Base-by-base conservation (phyloP, 176 grass and related monocot genomes). In the Avena insularis region DNA sequence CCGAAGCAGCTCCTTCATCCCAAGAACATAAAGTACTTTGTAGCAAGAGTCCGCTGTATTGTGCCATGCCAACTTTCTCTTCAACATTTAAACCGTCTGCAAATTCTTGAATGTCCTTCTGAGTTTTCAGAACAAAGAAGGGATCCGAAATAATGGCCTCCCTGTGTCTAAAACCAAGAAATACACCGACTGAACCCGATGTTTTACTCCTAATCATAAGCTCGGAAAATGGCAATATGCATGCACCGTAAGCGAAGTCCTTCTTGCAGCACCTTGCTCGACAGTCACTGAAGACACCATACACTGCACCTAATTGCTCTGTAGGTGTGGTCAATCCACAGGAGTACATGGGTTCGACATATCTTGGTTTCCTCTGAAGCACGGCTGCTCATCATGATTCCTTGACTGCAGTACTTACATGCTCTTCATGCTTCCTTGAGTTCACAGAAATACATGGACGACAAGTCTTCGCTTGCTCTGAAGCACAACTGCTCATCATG, bases 51-150 rank as follows among this genome's bases (percentile, higher is more conserved):
- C 82, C 85, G 62, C 86, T 93, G 89, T 69, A 95, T 90, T 43
- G 91, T 90, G 23, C 91, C 93, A 82, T 94, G 91, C 58, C 93
- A 85, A 93, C 95, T 81, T 97, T 93, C 81, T 97, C 92, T 81
- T 97, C 87, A 3, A 93, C 80, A 83, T 88, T 87, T 14, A 83
- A 91, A 64, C 93, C 88, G 85, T 98, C 95, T 66, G 93, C 95
- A 81, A 77, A 90, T 79, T 95, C 93, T 81, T 98, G 91, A 66
- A 91, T 85, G 72, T 98, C 95, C 49, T 97, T 91, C 86, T 90
- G 60, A 0, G 91, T 98, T 72, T 90, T 95, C 20, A 88, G 95
- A 36, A 93, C 55, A 83, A 93, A 95, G 62, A 93, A 93, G 4
- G 95, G 88, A 38, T 95, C 81, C 62, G 92, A 53, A 46, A 75